These are phyloP conservation scores for Arthromyces matolae DNA, from an alignment of 768 basidiomycete species.

Conservation along the genomic window DNA sequence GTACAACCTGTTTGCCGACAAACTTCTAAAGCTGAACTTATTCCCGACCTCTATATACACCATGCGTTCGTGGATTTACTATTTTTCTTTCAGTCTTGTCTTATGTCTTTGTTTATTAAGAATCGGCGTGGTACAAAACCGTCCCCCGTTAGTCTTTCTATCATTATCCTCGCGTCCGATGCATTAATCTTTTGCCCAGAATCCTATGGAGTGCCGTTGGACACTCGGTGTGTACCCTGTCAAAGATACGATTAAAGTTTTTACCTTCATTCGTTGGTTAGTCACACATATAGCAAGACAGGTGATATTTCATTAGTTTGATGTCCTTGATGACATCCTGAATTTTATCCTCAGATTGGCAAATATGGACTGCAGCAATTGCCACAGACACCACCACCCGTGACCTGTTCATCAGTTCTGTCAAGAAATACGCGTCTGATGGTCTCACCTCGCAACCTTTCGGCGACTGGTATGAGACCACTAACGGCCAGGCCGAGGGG, in stretches of 20 bases:
- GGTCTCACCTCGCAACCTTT: slow-evolving; percentile 39
- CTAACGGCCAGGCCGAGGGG: slow-evolving; percentile 41
- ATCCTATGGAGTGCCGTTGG: slow-evolving; percentile 46
- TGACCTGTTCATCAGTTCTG: slow-evolving; percentile 48
- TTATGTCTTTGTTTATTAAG: slow-evolving; percentile 18
- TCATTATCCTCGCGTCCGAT: background rate
- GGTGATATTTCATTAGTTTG: slow-evolving; percentile 24
- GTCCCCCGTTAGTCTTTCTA: slow-evolving; percentile 33
- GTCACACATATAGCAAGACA: slow-evolving; percentile 56
- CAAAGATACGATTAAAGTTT: background rate
- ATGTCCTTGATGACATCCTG: background rate
- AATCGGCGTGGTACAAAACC: slow-evolving; percentile 51
- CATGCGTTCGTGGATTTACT: slow-evolving; percentile 35
- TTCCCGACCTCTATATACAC: slow-evolving; percentile 48
- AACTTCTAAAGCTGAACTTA: slow-evolving; percentile 49
- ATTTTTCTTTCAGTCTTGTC: background rate
- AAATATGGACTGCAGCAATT: slow-evolving; percentile 54
- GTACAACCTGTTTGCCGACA: slow-evolving; percentile 65
- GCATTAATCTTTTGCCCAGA: slow-evolving; percentile 21
- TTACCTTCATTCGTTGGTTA: slow-evolving; percentile 9
- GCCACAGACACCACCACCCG: slow-evolving; percentile 42
- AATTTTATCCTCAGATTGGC: slow-evolving; percentile 43
- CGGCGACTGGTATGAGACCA: slow-evolving; percentile 57
- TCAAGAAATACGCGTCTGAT: slow-evolving; percentile 47
- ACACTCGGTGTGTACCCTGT: slow-evolving; percentile 35